Evolutionary conservation across 768 basidiomycete genomes (phyloP).

Genomic region (Suillus paluster): DNA sequence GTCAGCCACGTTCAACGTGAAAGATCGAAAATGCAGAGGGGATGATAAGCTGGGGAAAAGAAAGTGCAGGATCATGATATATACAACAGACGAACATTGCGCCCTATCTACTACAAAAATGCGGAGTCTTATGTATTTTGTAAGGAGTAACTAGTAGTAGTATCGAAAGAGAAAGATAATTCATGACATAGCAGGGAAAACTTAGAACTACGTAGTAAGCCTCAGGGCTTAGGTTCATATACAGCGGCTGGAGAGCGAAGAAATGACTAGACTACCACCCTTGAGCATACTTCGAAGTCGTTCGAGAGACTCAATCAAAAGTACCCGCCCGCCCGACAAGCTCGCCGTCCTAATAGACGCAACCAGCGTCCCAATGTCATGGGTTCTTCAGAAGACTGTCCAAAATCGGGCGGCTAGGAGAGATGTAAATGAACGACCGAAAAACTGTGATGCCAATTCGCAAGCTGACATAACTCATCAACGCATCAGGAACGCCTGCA

Average conservation of each 20-base stretch:
- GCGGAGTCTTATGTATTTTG: background rate
- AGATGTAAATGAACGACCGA: background rate
- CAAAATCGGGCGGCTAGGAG: background rate
- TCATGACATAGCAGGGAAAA: background rate
- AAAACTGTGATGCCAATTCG: background rate
- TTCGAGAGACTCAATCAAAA: background rate
- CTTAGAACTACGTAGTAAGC: background rate
- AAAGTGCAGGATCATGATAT: background rate
- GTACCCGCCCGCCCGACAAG: background rate
- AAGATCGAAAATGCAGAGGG: background rate
- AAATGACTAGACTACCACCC: background rate
- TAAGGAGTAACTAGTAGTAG: background rate
- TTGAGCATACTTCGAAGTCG: slow-evolving; percentile 1
- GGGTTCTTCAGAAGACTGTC: background rate
- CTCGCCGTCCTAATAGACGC: slow-evolving; percentile 1
- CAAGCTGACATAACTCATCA: background rate
- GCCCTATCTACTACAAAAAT: background rate
- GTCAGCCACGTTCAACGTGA: background rate
- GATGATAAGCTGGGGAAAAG: background rate
- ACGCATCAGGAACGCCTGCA: background rate
- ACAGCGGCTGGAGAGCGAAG: background rate
- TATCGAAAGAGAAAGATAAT: background rate
- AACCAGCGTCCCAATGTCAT: slow-evolving; percentile 7
- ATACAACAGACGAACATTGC: background rate
- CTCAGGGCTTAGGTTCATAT: background rate